Base-by-base conservation (phyloP, 371 early-diverging fungal species). In the Basidiobolus heterosporus region DNA sequence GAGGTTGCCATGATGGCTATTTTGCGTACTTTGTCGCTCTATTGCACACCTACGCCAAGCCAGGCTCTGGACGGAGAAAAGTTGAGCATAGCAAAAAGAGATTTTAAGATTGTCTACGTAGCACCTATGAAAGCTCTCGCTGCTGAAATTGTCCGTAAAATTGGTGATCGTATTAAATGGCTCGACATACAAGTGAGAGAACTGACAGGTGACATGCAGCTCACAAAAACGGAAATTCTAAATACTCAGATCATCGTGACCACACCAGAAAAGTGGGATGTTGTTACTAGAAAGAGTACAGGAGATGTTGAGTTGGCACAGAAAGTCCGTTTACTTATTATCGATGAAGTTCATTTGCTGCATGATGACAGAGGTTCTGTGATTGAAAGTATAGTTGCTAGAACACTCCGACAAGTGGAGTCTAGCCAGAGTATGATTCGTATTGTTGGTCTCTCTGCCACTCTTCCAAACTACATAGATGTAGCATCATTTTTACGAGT, bases 251-350 rank as follows among this genome's bases (percentile, higher is more conserved):
- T 99, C 50, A 87, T 99, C 51, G 93, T 99, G 13, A 97, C 97
- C 9, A 99, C 99, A 1, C 99, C 99, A 0, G 99, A 99, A 60
- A 99, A 99, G 59, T 98, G 98, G 94, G 99, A 99, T 70, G 94
- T 97, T 1, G 85, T 96, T 19, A 98, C 99, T 6, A 71, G 99
- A 55, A 98, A 96, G 66, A 71, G 85, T 18, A 81, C 80, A 1
- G 91, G 91, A 17, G 92, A 91, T 64, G 79, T 75, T 2, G 91
- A 93, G 53, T 66, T 94, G n/a, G 78, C 85, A 4, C 82, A 70
- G 61, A 74, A 74, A 62, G 88, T 93, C 2, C 71, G 74, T 41
- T 64, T 99, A 41, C 65, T 99, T 44, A 91, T 99, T 44, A 84
- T 98, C 54, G 99, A 99, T 68, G 99, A 99, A 69, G 97, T 99